phyloP scores from a whole-genome alignment of 129 eudicot species.

The Erigeron canadensis region DNA sequence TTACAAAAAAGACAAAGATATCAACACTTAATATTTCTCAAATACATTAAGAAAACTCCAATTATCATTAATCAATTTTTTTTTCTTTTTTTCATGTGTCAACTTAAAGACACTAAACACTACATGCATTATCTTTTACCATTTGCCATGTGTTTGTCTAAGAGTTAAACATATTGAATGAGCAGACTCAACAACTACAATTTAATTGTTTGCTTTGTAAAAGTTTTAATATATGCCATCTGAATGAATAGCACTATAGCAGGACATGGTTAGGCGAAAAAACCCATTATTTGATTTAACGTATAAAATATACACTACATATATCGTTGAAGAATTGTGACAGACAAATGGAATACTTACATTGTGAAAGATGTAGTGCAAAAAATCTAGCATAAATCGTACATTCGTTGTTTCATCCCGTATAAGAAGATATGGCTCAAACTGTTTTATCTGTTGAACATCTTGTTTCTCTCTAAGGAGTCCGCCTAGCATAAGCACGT shows the following conservation, averaged over 20 bases:
- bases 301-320: constrained; percentile 1
- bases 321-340: background rate
- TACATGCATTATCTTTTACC: too few relatives aligned
- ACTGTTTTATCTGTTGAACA: constrained; percentile 84
- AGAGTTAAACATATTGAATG: too few relatives aligned
- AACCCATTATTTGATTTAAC: background rate
- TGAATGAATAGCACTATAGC: constrained; percentile 27
- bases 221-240: constrained; percentile 99
- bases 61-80: too few relatives aligned
- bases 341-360: constrained; percentile 47
- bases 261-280: background rate
- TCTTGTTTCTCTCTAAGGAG: constrained; percentile 91
- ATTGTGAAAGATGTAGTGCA: constrained; percentile 94
- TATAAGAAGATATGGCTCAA: constrained; percentile 84
- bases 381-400: constrained; percentile 98
- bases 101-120: too few relatives aligned
- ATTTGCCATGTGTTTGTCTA: too few relatives aligned
- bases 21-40: too few relatives aligned
- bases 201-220: too few relatives aligned
- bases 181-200: too few relatives aligned
- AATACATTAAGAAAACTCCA: too few relatives aligned
- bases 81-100: too few relatives aligned
- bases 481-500: constrained; percentile 42
- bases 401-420: constrained; percentile 99
- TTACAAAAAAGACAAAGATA: too few relatives aligned